Conservation (phyloP, 371 early-diverging fungal genomes). For the Actinomortierella wolfii region DNA sequence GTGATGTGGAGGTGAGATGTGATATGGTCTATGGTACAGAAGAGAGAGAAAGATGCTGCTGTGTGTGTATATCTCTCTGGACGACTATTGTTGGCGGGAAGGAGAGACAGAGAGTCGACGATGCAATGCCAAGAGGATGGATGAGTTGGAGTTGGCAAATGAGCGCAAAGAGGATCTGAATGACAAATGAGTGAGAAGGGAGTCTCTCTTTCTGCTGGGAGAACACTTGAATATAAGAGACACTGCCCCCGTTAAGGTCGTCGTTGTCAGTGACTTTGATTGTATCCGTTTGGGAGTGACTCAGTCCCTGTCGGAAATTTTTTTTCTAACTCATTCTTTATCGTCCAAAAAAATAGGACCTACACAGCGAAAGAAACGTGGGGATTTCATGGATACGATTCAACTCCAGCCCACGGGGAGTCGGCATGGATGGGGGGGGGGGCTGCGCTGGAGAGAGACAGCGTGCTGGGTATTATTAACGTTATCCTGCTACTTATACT, state of each 20-base stretch:
- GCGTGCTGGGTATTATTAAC: no score
- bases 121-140: background rate
- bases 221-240: background rate
- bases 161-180: background rate
- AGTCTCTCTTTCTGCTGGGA: background rate
- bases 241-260: no score
- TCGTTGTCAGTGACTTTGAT: no score
- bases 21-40: background rate
- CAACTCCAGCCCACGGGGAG: no score
- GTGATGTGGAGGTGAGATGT: background rate
- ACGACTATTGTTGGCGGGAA: background rate
- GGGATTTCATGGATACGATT: no score
- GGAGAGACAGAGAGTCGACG: background rate
- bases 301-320: no score
- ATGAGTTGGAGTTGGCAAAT: background rate
- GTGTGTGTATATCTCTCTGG: background rate
- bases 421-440: no score
- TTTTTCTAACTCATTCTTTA: background rate
- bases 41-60: background rate
- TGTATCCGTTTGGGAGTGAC: no score
- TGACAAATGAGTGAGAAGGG: background rate
- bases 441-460: no score
- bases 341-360: background rate
- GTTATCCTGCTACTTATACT: no score
- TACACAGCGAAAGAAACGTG: no score